Evolutionary conservation across 116 monocot species (phyloP).

Genomic region (Cymodocea nodosa): DNA sequence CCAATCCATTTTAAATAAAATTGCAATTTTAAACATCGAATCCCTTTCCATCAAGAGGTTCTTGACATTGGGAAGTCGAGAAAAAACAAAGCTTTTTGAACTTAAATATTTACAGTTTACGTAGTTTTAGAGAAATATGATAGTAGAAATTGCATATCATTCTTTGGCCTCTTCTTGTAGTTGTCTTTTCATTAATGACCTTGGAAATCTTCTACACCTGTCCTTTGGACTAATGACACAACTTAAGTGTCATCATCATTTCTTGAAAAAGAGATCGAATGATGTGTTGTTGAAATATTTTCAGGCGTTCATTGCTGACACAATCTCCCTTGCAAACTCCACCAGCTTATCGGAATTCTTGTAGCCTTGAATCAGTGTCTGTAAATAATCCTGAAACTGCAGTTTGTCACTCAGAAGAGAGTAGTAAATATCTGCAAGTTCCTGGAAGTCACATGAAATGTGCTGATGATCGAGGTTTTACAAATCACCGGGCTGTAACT

Average conservation of each 20-base stretch:
- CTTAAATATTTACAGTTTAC: background rate
- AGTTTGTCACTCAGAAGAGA: slow-evolving; percentile 28
- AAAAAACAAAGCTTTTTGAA: background rate
- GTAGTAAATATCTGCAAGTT: slow-evolving; percentile 14
- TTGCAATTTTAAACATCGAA: too few species aligned
- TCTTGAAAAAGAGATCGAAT: background rate
- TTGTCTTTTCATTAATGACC: too few species aligned
- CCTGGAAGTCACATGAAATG: slow-evolving; percentile 13
- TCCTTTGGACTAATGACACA: background rate
- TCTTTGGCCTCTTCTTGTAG: too few species aligned
- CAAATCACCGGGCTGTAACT: slow-evolving; percentile 6
- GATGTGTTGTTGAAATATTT: slow-evolving; percentile 2
- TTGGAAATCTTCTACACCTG: background rate
- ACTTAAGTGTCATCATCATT: background rate
- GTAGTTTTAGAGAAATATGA: too few species aligned
- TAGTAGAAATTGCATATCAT: too few species aligned
- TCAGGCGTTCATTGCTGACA: slow-evolving; percentile 87
- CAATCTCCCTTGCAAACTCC: slow-evolving; percentile 42
- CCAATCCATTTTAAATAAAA: too few species aligned
- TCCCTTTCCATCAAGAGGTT: too few species aligned
- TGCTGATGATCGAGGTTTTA: slow-evolving; percentile 13
- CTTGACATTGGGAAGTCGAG: background rate
- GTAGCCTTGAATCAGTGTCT: slow-evolving; percentile 26
- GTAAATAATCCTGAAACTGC: slow-evolving; percentile 24
- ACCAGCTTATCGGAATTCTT: slow-evolving; percentile 4